Conservation (phyloP, 192 early-diverging fungal species). For the Umbelopsis isabellina region DNA sequence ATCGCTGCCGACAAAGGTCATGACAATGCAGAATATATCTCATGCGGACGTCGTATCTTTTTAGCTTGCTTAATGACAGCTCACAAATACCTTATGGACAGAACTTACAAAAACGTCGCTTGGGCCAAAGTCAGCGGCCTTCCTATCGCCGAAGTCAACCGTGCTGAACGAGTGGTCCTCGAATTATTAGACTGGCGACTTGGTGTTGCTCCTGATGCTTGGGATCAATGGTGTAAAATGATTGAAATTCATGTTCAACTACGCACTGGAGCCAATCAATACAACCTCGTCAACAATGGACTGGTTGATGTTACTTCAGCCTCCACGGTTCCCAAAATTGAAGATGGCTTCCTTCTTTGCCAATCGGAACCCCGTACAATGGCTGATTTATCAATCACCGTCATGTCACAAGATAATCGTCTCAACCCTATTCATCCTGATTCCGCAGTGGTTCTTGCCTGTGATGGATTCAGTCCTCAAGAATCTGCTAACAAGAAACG, state of each 20-base stretch:
- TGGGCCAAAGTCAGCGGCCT: slow-evolving; percentile 91
- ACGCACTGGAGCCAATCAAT: slow-evolving; percentile 12
- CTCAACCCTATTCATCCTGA: slow-evolving; percentile 12
- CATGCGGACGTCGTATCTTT: slow-evolving; percentile 83
- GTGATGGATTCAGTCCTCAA: slow-evolving; percentile 11
- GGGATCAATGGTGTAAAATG: slow-evolving; percentile 34
- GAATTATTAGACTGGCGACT: slow-evolving; percentile 79
- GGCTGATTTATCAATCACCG: slow-evolving; percentile 13
- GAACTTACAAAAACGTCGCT: slow-evolving; percentile 81
- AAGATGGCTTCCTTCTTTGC: slow-evolving; percentile 18
- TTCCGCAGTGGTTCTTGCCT: slow-evolving; percentile 5
- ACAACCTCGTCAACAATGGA: neutral
- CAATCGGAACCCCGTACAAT: slow-evolving; percentile 8
- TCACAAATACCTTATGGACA: slow-evolving; percentile 88
- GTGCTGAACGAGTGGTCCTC: slow-evolving; percentile 79
- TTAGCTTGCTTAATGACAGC: slow-evolving; percentile 82
- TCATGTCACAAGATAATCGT: slow-evolving; percentile 10
- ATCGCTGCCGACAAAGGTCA: slow-evolving; percentile 14
- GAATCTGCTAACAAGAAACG: neutral
- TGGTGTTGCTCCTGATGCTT: slow-evolving; percentile 51
- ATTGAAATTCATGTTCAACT: slow-evolving; percentile 29
- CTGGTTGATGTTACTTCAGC: neutral
- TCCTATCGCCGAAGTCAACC: slow-evolving; percentile 74
- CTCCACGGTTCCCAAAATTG: neutral
- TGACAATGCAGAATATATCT: slow-evolving; percentile 37